phyloP scores from a whole-genome alignment of 768 basidiomycete species.

The Myochromella boudieri region DNA sequence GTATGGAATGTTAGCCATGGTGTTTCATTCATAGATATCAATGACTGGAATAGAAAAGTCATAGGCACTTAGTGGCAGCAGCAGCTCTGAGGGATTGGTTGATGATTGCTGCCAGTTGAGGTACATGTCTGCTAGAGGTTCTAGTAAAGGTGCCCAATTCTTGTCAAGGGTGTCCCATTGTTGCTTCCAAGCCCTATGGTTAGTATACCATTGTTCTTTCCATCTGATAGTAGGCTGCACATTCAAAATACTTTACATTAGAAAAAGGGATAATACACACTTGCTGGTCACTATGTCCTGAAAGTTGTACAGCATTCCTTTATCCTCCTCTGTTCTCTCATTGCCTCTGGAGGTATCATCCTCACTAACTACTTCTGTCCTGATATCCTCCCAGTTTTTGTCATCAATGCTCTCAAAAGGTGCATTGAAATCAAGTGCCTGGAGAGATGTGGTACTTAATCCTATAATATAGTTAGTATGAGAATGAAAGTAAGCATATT shows the following conservation, averaged over 20 bases:
- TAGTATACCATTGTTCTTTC: slow-evolving; percentile 1
- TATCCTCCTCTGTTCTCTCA: neutral
- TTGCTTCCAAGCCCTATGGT: slow-evolving; percentile 5
- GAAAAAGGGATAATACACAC: neutral
- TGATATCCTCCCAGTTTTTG: neutral
- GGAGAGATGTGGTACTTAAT: neutral
- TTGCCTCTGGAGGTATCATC: no score
- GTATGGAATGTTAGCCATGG: slow-evolving; percentile 3
- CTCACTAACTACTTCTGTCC: neutral
- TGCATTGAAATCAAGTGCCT: neutral
- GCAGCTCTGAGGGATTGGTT: neutral
- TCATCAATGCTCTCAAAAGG: neutral
- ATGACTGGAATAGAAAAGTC: slow-evolving; percentile 13
- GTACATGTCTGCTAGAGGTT: neutral
- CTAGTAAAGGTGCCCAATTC: slow-evolving; percentile 10
- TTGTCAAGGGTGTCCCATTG: neutral
- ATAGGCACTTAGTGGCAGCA: neutral
- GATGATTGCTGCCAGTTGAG: neutral
- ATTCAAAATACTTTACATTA: neutral
- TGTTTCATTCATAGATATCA: slow-evolving; percentile 15
- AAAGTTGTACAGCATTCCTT: neutral
- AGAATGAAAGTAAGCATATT: neutral
- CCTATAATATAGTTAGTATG: neutral
- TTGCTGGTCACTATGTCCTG: neutral
- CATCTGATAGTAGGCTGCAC: neutral